phyloP scores from a whole-genome alignment of 495 filamentous ascomycete genomes.

The Penicillium angulare region DNA sequence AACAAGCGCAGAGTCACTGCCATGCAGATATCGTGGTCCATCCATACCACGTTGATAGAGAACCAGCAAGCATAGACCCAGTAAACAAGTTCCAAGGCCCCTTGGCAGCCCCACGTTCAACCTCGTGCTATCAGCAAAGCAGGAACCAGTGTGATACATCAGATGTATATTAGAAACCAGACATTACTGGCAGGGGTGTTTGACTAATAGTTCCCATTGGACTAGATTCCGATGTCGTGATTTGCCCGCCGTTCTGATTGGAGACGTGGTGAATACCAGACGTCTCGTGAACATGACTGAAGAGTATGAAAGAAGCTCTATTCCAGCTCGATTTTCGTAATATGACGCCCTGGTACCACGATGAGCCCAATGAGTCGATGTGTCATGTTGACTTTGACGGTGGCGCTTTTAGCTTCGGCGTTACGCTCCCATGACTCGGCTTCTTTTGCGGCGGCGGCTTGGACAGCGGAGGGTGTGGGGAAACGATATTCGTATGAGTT shows the following conservation, averaged over 20 bases:
- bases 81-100: neutral
- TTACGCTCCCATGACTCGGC: constrained; percentile 19
- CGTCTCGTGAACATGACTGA: constrained; percentile 24
- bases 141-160: constrained; percentile 6
- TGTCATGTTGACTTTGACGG: constrained; percentile 67
- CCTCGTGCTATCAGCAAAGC: constrained; percentile 9
- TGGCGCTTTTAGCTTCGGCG: constrained; percentile 22
- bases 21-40: constrained; percentile 18
- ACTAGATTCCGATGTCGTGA: neutral
- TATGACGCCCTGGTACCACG: constrained; percentile 82
- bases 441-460: constrained; percentile 36
- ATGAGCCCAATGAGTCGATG: constrained; percentile 86
- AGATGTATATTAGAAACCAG: constrained; percentile 7
- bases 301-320: constrained; percentile 40
- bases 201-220: neutral
- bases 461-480: constrained; percentile 52
- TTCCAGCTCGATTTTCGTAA: constrained; percentile 86
- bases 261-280: constrained; percentile 6
- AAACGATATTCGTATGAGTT: constrained; percentile 84
- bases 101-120: constrained; percentile 18
- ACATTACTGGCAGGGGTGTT: neutral
- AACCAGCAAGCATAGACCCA: neutral
- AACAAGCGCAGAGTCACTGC: constrained; percentile 11
- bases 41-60: constrained; percentile 18
- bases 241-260: constrained; percentile 2